Conservation (phyloP, 1,284 basidiomycete genomes). For the Takashimella koratensis region DNA sequence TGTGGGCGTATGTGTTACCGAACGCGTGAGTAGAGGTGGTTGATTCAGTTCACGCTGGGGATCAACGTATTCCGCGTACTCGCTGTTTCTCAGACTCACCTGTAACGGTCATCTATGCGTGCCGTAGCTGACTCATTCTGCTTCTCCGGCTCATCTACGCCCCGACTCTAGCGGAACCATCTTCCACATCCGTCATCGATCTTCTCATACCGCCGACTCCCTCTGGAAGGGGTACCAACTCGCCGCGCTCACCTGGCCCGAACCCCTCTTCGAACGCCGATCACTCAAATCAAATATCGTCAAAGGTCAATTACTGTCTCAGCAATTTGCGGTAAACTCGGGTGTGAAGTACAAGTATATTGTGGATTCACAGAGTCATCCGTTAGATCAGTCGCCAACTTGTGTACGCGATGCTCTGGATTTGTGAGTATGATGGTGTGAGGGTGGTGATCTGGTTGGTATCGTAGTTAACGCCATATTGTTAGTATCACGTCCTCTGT, state of each 20-base stretch:
- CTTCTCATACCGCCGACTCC: constrained; percentile 11
- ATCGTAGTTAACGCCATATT: too few species aligned
- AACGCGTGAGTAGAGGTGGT: constrained; percentile 9
- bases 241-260: constrained; percentile 19
- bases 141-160: background rate
- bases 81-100: too few species aligned
- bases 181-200: constrained; percentile 27
- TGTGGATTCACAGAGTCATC: constrained; percentile 33
- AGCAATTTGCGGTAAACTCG: constrained; percentile 45
- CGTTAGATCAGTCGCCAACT: constrained; percentile 33
- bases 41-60: too few species aligned
- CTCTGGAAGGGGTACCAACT: constrained; percentile 34
- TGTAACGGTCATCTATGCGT: background rate
- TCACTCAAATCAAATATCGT: constrained; percentile 19
- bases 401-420: constrained; percentile 31
- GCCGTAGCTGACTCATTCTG: background rate
- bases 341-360: constrained; percentile 45
- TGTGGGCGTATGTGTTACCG: constrained; percentile 13
- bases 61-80: too few species aligned
- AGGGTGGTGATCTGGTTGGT: too few species aligned
- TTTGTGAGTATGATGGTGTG: constrained; percentile 32
- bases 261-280: constrained; percentile 36
- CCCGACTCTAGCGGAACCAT: constrained; percentile 28
- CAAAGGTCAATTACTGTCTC: constrained; percentile 30
- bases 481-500: constrained; percentile 21